Evolutionary conservation across 441 rosid species (phyloP).

Genomic region (Gossypium gossypioides): DNA sequence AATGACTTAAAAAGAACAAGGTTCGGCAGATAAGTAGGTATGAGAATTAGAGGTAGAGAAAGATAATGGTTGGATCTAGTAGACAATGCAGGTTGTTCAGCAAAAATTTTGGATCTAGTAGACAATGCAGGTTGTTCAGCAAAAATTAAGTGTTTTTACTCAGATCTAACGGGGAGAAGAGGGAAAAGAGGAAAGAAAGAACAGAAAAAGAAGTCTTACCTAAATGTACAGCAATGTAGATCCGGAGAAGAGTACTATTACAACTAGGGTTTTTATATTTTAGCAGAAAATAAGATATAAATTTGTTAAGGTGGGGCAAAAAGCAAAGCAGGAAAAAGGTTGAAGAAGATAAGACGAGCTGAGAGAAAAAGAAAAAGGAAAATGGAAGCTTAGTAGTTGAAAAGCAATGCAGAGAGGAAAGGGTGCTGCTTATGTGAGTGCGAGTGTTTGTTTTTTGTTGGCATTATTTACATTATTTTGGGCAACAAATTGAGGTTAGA

Average conservation of each 20-base stretch:
- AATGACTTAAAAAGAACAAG: background rate
- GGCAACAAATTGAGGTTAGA: no score
- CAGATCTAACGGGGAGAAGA: conserved; percentile 16
- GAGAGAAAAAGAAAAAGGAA: background rate
- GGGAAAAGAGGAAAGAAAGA: background rate
- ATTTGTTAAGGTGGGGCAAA: background rate
- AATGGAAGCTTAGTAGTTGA: background rate
- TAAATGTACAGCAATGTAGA: conserved; percentile 18
- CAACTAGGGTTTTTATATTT: conserved; percentile 7
- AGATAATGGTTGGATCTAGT: conserved; percentile 21
- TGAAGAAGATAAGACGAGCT: background rate
- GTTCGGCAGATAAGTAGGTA: background rate
- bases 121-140: conserved; percentile 22
- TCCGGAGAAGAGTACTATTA: conserved; percentile 18
- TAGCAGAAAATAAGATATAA: background rate
- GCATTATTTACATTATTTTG: no score
- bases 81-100: conserved; percentile 23
- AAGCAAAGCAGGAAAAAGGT: background rate
- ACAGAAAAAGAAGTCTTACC: background rate
- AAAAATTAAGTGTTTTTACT: conserved; percentile 8
- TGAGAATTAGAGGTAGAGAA: background rate
- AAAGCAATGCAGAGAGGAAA: background rate
- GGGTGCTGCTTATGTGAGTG: background rate
- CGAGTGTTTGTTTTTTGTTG: background rate
- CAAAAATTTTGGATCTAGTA: conserved; percentile 28